phyloP scores from a whole-genome alignment of 192 early-diverging fungal genomes.

The Coemansia sp. region DNA sequence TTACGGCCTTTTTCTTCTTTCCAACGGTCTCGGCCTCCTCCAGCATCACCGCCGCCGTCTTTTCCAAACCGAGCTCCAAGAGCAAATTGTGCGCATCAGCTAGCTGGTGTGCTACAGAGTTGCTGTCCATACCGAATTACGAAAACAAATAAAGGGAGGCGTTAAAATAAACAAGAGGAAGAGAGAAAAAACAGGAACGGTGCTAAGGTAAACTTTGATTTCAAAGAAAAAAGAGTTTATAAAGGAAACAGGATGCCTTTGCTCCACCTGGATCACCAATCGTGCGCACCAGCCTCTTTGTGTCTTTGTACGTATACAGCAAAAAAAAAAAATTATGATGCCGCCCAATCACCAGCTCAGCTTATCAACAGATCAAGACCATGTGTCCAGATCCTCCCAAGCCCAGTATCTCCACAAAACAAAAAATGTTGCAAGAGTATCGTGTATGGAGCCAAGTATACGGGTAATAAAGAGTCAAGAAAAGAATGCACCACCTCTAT shows the following conservation, averaged over 20 bases:
- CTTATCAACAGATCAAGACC: background rate
- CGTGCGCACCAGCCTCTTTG: background rate
- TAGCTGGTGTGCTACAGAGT: constrained; percentile 23
- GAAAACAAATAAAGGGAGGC: background rate
- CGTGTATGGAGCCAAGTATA: background rate
- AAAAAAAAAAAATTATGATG: background rate
- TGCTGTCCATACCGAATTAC: constrained; percentile 10
- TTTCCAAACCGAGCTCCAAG: constrained; percentile 19
- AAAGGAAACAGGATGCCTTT: background rate
- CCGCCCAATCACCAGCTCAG: constrained; percentile 1
- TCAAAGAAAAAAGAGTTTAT: background rate
- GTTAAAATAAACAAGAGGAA: constrained; percentile 10
- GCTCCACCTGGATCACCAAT: background rate
- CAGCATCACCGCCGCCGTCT: constrained; percentile 24
- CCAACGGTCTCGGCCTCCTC: constrained; percentile 15
- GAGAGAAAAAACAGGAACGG: constrained; percentile 10
- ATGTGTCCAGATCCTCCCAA: background rate
- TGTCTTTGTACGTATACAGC: background rate
- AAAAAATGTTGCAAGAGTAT: background rate
- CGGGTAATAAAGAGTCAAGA: background rate
- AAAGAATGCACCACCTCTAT: background rate
- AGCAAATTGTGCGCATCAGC: constrained; percentile 18
- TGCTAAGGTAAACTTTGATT: constrained; percentile 10
- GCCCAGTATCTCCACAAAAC: background rate
- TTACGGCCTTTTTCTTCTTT: constrained; percentile 7